phyloP scores from a whole-genome alignment of 2,329 filamentous ascomycete species.

The Colletotrichum eleusines region DNA sequence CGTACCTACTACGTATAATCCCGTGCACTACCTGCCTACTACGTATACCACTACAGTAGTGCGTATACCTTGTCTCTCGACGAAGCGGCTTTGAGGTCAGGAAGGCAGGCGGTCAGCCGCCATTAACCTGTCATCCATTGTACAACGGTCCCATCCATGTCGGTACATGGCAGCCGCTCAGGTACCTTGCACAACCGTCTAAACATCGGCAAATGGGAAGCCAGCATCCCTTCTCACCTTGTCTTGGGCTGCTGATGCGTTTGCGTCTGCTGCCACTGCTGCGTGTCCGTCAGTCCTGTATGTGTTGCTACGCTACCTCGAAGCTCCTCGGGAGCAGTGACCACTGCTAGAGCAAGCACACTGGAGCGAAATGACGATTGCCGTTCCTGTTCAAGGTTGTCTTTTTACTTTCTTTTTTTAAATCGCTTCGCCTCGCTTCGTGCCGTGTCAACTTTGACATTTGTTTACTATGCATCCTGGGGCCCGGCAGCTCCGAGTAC shows the following conservation, averaged over 20 bases:
- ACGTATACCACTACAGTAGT: too few relatives aligned
- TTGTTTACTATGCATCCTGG: conserved; percentile 8
- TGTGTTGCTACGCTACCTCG: conserved; percentile 12
- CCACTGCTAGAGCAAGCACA: too few relatives aligned
- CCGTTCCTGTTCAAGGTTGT: neutral
- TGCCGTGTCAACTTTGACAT: conserved; percentile 24
- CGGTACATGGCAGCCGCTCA: conserved; percentile 33
- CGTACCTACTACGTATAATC: conserved; percentile 3
- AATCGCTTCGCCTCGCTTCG: neutral
- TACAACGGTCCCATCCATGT: conserved; percentile 27
- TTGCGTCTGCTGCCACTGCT: conserved; percentile 26
- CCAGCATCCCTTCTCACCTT: neutral
- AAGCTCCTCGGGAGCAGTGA: too few relatives aligned
- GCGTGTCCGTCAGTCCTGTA: conserved; percentile 26
- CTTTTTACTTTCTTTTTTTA: neutral
- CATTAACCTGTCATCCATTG: conserved; percentile 23
- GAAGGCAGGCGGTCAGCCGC: conserved; percentile 21
- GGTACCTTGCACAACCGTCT: conserved; percentile 40
- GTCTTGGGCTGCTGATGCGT: conserved; percentile 18
- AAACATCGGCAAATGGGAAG: conserved; percentile 20
- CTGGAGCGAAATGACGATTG: conserved; percentile 13
- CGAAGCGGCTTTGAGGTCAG: conserved; percentile 20
- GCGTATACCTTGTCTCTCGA: conserved; percentile 5
- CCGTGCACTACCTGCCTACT: neutral
- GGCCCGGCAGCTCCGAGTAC: conserved; percentile 12